phyloP scores from a whole-genome alignment of 495 filamentous ascomycete species.

The Penicillium desertorum region DNA sequence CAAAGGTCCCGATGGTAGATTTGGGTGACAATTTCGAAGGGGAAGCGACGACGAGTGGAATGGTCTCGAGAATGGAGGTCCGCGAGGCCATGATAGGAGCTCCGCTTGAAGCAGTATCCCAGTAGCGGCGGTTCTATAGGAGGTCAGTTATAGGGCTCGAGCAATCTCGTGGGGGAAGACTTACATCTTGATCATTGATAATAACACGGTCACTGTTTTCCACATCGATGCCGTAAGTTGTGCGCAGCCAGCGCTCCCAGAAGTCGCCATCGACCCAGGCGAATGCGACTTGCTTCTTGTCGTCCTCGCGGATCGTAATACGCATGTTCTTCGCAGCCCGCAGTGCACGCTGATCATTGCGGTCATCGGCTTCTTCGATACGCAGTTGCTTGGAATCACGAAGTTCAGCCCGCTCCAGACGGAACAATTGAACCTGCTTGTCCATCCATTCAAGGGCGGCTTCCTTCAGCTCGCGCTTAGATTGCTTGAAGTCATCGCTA shows the following conservation, averaged over 20 bases:
- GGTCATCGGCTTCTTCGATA: constrained; percentile 94
- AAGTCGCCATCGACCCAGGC: constrained; percentile 99
- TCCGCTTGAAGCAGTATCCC: constrained; percentile 88
- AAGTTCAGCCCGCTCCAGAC: constrained; percentile 86
- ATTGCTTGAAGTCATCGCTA: constrained; percentile 71
- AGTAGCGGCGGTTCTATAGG: constrained; percentile 80
- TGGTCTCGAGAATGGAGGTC: constrained; percentile 91
- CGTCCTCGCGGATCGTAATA: constrained; percentile 82
- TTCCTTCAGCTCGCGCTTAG: constrained; percentile 89
- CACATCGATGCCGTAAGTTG: constrained; percentile 87
- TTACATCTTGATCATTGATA: constrained; percentile 96
- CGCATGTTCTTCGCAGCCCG: constrained; percentile 87
- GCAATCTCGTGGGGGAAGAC: constrained; percentile 21
- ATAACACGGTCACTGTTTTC: constrained; percentile 86
- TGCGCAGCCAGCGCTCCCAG: constrained; percentile 95
- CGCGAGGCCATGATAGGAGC: constrained; percentile 84
- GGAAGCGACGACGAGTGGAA: constrained; percentile 69
- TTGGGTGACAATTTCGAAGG: constrained; percentile 85
- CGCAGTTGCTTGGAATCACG: constrained; percentile 91
- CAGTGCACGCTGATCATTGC: constrained; percentile 82
- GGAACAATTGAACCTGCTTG: constrained; percentile 84
- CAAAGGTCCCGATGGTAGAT: constrained; percentile 74
- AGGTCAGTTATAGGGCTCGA: constrained; percentile 29
- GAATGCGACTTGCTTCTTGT: constrained; percentile 87
- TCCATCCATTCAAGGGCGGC: constrained; percentile 98